phyloP scores from a whole-genome alignment of 306 rosid genomes.

The Acacia melanoxylon region DNA sequence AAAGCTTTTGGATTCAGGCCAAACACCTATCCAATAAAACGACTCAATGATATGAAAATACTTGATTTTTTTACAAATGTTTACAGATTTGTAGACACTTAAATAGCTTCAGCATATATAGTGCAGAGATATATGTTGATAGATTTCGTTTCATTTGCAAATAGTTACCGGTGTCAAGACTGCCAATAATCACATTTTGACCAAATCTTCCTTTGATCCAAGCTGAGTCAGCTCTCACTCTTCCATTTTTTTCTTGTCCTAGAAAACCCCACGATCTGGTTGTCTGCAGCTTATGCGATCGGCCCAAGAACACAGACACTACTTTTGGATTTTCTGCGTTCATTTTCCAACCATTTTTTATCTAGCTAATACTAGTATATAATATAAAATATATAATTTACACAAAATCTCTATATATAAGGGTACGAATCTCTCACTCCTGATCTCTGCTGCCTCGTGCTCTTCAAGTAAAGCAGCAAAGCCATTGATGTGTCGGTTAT shows the following conservation, averaged over 20 bases:
- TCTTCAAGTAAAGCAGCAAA: neutral
- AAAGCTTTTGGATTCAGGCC: neutral
- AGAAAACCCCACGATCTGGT: constrained; percentile 83
- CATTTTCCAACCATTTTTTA: neutral
- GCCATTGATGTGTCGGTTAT: neutral
- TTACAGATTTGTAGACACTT: neutral
- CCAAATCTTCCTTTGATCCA: constrained; percentile 46
- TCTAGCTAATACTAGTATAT: no score
- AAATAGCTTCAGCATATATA: neutral
- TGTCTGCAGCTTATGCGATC: constrained; percentile 50
- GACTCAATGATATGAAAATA: neutral
- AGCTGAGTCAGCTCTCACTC: constrained; percentile 22
- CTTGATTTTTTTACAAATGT: neutral
- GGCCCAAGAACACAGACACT: constrained; percentile 62
- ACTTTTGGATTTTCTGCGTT: constrained; percentile 44
- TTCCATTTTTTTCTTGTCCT: constrained; percentile 37
- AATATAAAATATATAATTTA: no score
- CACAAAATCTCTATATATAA: no score
- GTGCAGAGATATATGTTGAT: no score
- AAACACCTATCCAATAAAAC: neutral
- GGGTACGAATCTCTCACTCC: neutral
- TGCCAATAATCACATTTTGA: constrained; percentile 41
- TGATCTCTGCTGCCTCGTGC: neutral
- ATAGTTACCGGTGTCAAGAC: constrained; percentile 38
- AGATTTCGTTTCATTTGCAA: neutral